Base-by-base conservation (phyloP, 192 early-diverging fungal species). In the Dissophora ornata region DNA sequence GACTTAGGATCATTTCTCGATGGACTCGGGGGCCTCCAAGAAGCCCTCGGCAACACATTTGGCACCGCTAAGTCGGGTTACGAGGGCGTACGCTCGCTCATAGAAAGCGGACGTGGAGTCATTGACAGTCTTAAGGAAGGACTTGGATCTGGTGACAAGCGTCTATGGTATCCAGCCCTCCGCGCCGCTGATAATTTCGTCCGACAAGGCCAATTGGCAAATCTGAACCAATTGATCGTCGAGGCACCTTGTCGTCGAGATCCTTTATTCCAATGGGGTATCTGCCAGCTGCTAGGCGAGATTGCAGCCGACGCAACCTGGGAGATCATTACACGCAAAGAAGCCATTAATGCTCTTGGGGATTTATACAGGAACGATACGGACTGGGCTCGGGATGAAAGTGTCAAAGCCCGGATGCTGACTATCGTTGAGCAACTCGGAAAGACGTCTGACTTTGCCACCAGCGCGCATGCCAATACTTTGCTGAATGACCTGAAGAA, bases 211-310 rank as follows among this genome's bases (percentile, higher is more conserved):
- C 36, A 38, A 13, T 13, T 38, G 36, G 6, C 36, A 13, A 41
- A 58, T 44, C 26, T 58, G 13, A 58, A 46, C 26, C 41, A 28
- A 0, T 25, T 58, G 6, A 45, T 58, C 24, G 0, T 9, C 15
- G 28, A 42, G 18, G 42, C 57, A 18, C 57, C 57, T 0, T 45
- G 13, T 25, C 57, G 24, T 13, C 25, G 25, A 1, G 15, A 41
- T 8, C 26, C 26, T 1, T 12, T 58, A 3, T 58, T 58, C 42
- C 41, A 45, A 19, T 44, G 40, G 57, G 57, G 57, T 0, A 45
- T 58, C 11, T 58, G 57, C 26, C 57, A 58, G 40, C 10, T 58
- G 25, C 57, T 58, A 9, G 57, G 40, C 21, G 38, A 45, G 38
- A 58, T 58, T 8, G 57, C 42, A 4, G 41, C 16, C 16, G 57